Conservation (phyloP, 2,329 filamentous ascomycete species). For the Scedosporium dehoogii region DNA sequence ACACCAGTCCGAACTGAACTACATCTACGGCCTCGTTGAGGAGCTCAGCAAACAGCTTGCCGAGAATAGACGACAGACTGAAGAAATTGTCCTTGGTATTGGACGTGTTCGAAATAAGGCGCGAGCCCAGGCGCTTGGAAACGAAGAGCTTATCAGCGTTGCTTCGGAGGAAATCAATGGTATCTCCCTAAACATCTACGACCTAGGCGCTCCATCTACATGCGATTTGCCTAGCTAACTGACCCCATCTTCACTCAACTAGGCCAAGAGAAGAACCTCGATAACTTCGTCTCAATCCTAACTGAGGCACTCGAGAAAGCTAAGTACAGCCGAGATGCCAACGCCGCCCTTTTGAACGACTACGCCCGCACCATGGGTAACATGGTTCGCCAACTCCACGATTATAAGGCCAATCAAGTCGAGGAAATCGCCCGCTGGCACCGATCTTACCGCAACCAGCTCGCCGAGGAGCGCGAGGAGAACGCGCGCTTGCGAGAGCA, state of each 20-base stretch:
- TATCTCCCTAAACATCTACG: conserved; percentile 17
- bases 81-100: conserved; percentile 53
- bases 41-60: conserved; percentile 54
- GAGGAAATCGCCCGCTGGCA: conserved; percentile 55
- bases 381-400: conserved; percentile 55
- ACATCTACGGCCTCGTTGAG: conserved; percentile 59
- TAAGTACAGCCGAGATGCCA: conserved; percentile 50
- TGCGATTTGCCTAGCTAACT: conserved; percentile 3
- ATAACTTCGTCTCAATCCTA: conserved; percentile 50
- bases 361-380: conserved; percentile 47
- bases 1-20: conserved; percentile 58
- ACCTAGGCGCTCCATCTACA: background rate
- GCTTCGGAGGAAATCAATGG: conserved; percentile 48
- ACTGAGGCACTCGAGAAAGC: conserved; percentile 53
- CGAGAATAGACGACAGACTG: conserved; percentile 50
- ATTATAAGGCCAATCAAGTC: conserved; percentile 55
- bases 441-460: conserved; percentile 53
- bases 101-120: conserved; percentile 51
- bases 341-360: conserved; percentile 45
- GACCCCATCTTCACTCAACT: background rate
- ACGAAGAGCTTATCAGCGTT: conserved; percentile 47
- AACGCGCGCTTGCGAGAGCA: conserved; percentile 53
- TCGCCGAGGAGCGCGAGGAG: conserved; percentile 55
- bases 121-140: conserved; percentile 38
- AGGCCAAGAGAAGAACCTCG: conserved; percentile 52